These are phyloP conservation scores for Lecanicillium sp. DNA, from an alignment of 2,329 filamentous ascomycete genomes.

Conservation along the genomic window DNA sequence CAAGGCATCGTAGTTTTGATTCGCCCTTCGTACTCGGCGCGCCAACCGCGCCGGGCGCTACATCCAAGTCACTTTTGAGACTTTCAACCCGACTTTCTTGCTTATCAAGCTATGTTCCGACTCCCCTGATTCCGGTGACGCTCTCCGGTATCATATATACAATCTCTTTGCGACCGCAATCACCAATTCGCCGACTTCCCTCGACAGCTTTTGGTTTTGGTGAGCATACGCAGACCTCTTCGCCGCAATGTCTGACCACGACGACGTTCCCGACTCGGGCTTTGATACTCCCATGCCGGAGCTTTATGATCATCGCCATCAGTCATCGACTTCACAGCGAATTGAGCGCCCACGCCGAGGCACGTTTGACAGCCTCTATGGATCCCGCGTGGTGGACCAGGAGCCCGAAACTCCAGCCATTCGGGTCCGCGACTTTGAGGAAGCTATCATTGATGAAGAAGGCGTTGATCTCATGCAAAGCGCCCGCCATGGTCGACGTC, in stretches of 20 bases:
- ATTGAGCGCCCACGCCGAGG: conserved; percentile 57
- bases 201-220: no score
- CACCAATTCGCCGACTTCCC: neutral
- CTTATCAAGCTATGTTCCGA: neutral
- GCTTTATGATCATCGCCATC: conserved; percentile 80
- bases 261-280: conserved; percentile 53
- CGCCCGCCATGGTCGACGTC: conserved; percentile 40
- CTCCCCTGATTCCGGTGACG: neutral
- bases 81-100: neutral
- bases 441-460: conserved; percentile 71
- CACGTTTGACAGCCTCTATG: conserved; percentile 65
- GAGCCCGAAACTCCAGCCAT: conserved; percentile 29
- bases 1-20: conserved; percentile 12
- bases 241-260: conserved; percentile 58
- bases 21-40: conserved; percentile 10
- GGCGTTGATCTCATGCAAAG: conserved; percentile 44
- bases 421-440: conserved; percentile 72
- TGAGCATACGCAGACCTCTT: no score
- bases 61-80: neutral
- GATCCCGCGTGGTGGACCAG: conserved; percentile 37
- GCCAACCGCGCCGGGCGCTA: conserved; percentile 8
- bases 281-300: conserved; percentile 71
- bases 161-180: neutral
- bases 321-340: conserved; percentile 52
- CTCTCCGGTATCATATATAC: neutral